Evolutionary conservation across 2,329 filamentous ascomycete species (phyloP), one percentile per base, ranked within the genome.

Genomic region (Fusarium domesticum): DNA sequence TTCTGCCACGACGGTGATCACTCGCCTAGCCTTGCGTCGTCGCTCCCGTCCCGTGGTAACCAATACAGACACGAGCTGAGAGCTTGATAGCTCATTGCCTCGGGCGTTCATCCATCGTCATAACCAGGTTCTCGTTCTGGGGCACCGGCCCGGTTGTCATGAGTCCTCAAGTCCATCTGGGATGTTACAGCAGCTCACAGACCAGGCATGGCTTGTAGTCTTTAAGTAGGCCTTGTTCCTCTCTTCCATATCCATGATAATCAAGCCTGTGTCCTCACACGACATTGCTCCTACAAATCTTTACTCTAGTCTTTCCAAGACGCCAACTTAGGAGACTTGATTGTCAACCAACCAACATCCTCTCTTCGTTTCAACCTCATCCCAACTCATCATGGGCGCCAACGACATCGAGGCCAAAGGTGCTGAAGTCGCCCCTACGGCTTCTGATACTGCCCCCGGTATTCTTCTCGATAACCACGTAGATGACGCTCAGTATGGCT

Each of bases 401-500:
- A 43, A 53, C 36, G 57, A 60, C 40, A 42, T 49, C 41, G 57
- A 60, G 45, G 38, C 54, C 35, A 60, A 60, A 32, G 53, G 51
- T 38, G 53, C 43, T 18, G 57, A 60, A 39, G 57, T 45, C 39
- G 55, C 53, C 14, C 23, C 23, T 39, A 56, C 56, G 19, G 48
- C 54, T 33, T 53, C 53, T n/a, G 57, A 60, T 45, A 60, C 57
- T 35, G 43, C 57, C 14, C 57, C 57, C 10, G 57, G 57, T 33
- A 50, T 60, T 35, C 58, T 60, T 39, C 46, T 60, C 39, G 57
- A 60, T 46, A 57, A 51, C 51, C 32, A 42, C 14, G 57, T 58
- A 18, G 57, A 60, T 7, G 49, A 51, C n/a, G 51, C 43, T 28
- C 48, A 59, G 43, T 64, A 66, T 39, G 64, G 64, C 17, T 55